These are phyloP conservation scores for Boehmeria nivea DNA, from an alignment of 306 rosid species.

Conservation along the genomic window DNA sequence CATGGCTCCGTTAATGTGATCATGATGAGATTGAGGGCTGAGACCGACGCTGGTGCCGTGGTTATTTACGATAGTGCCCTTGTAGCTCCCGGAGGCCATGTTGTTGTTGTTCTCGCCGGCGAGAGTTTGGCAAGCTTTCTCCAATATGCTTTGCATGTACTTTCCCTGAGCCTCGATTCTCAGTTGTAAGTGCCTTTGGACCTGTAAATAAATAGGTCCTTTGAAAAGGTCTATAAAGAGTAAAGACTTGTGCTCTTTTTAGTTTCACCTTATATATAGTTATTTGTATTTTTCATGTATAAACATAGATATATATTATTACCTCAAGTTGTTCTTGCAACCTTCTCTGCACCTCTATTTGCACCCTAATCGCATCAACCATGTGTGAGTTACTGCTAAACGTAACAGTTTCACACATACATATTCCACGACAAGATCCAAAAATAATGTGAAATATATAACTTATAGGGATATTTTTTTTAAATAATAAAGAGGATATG, in stretches of 20 bases:
- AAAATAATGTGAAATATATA: not conserved
- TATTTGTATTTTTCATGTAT: not conserved
- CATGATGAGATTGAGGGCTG: constrained; percentile 10
- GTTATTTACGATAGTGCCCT: constrained; percentile 37
- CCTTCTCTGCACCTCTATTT: constrained; percentile 99
- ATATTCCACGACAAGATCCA: constrained; percentile 40
- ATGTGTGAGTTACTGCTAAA: constrained; percentile 53
- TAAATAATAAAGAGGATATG: not conserved
- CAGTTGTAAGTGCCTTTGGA: constrained; percentile 88
- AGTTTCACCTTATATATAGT: not conserved
- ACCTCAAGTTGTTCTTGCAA: constrained; percentile 97
- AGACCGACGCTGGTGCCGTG: constrained; percentile 15
- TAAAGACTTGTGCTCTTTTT: not conserved
- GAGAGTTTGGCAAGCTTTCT: constrained; percentile 97
- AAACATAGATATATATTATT: not conserved
- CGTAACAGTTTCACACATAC: constrained; percentile 37
- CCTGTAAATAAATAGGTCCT: constrained; percentile 36
- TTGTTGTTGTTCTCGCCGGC: constrained; percentile 70
- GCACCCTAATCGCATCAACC: constrained; percentile 89
- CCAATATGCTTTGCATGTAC: constrained; percentile 98
- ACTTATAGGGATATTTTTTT: too few species aligned
- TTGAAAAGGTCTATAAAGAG: not conserved
- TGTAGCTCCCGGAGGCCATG: constrained; percentile 54
- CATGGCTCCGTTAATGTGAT: constrained; percentile 10
- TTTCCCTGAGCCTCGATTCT: constrained; percentile 99